These are phyloP conservation scores for Glycine soja DNA, from an alignment of 306 rosid genomes.

Conservation along the genomic window DNA sequence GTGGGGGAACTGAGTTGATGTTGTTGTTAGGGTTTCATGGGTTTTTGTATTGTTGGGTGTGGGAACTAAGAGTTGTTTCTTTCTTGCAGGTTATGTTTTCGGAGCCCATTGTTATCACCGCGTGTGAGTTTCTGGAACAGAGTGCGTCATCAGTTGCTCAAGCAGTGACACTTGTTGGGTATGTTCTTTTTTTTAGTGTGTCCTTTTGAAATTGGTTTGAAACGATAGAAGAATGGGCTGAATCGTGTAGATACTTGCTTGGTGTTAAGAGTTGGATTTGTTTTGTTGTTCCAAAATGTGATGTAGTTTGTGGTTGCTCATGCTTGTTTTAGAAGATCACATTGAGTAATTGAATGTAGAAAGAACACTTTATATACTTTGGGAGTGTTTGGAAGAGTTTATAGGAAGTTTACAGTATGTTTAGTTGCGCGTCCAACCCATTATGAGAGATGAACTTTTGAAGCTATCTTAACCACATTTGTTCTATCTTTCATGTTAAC, in stretches of 20 bases:
- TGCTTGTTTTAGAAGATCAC: background rate
- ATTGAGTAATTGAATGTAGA: background rate
- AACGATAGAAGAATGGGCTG: background rate
- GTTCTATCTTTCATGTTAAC: background rate
- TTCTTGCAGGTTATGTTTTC: slow-evolving; percentile 75
- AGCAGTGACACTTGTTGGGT: slow-evolving; percentile 89
- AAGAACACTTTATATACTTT: background rate
- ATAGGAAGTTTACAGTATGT: background rate
- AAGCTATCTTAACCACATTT: background rate
- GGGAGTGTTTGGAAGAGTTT: background rate
- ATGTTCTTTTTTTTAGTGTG: background rate
- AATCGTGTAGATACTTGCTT: background rate
- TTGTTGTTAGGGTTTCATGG: background rate
- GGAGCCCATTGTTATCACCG: slow-evolving; percentile 85
- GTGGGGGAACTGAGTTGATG: background rate
- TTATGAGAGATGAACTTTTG: background rate
- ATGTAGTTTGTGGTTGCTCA: background rate
- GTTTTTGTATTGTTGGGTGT: slow-evolving; percentile 9
- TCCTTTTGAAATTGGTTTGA: background rate
- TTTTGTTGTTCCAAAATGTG: slow-evolving; percentile 21
- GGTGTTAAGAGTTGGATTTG: slow-evolving; percentile 6
- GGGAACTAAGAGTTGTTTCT: background rate
- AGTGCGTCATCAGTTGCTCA: slow-evolving; percentile 83
- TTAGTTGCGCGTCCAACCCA: background rate
- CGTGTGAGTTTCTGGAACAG: slow-evolving; percentile 98